phyloP scores from a whole-genome alignment of 352 stramenopile species.

The Globisporangium splendens region DNA sequence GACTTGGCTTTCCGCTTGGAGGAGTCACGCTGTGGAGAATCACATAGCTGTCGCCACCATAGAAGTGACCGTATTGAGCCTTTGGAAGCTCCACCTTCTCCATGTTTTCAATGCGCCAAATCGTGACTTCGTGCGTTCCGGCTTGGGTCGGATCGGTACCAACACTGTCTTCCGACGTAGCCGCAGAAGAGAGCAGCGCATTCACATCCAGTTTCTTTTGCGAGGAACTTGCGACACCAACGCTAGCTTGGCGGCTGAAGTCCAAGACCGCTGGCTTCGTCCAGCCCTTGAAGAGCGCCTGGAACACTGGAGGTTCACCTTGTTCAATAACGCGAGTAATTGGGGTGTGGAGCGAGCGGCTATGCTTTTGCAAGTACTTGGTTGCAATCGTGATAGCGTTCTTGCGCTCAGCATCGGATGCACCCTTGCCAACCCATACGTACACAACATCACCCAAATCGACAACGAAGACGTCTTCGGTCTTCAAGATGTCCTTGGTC shows the following conservation, averaged over 20 bases:
- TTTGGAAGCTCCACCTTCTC: conserved; percentile 82
- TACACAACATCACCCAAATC: conserved; percentile 88
- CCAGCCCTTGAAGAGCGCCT: conserved; percentile 80
- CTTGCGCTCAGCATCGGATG: conserved; percentile 82
- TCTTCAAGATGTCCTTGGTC: conserved; percentile 75
- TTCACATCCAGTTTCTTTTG: conserved; percentile 61
- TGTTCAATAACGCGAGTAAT: conserved; percentile 86
- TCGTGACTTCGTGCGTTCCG: conserved; percentile 72
- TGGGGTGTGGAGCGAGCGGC: conserved; percentile 51
- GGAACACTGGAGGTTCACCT: conserved; percentile 82
- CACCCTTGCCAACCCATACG: conserved; percentile 90
- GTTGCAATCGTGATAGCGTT: conserved; percentile 81
- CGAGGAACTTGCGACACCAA: conserved; percentile 38
- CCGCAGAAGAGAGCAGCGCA: conserved; percentile 37
- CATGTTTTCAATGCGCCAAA: conserved; percentile 92
- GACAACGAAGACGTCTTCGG: conserved; percentile 92
- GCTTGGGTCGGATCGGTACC: conserved; percentile 62
- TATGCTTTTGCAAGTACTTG: conserved; percentile 77
- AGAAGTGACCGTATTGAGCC: conserved; percentile 90
- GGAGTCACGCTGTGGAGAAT: conserved; percentile 81
- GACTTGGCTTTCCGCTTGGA: conserved; percentile 54
- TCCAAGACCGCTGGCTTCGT: conserved; percentile 62
- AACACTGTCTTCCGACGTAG: conserved; percentile 64
- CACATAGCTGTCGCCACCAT: conserved; percentile 95
- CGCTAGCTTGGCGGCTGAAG: conserved; percentile 54